Percentiles rank a stretch among this genome's conserved stretches.
Conservation (phyloP, 163 green algal genomes). For the Coccomyxa subellipsoidea region DNA sequence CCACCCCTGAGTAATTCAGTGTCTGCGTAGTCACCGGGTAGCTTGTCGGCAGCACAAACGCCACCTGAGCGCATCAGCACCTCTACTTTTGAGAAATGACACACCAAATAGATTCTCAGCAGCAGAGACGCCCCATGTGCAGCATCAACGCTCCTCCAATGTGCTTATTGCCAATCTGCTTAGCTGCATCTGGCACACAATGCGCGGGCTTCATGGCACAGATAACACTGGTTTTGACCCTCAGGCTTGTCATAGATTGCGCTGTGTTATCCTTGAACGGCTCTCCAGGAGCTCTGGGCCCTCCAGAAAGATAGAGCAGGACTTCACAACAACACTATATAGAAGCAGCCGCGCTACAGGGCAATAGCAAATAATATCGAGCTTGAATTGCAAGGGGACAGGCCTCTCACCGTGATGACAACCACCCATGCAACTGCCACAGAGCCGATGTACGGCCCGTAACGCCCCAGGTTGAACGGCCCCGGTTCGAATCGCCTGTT, state of each 20-base stretch:
- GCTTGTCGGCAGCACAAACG: background rate
- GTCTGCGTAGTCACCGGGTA: background rate
- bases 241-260: too few species aligned
- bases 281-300: too few species aligned
- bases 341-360: too few species aligned
- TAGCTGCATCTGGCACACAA: too few species aligned
- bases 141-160: too few species aligned
- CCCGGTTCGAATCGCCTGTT: background rate
- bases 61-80: background rate
- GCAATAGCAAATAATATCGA: background rate
- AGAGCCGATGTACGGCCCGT: background rate
- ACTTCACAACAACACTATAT: too few species aligned
- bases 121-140: background rate
- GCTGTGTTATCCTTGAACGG: too few species aligned
- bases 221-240: too few species aligned
- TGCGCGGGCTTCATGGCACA: too few species aligned
- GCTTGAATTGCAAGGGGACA: background rate
- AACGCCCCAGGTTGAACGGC: background rate
- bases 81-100: background rate
- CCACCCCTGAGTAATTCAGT: background rate
- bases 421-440: background rate
- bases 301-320: background rate
- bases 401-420: background rate
- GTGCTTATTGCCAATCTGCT: too few species aligned
- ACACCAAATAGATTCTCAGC: background rate